A percentile compares a stretch with the other conserved stretches of the same genome.
These are phyloP conservation scores for Fraxinus angustifolia DNA, from an alignment of 305 asterid genomes.

Conservation along the genomic window DNA sequence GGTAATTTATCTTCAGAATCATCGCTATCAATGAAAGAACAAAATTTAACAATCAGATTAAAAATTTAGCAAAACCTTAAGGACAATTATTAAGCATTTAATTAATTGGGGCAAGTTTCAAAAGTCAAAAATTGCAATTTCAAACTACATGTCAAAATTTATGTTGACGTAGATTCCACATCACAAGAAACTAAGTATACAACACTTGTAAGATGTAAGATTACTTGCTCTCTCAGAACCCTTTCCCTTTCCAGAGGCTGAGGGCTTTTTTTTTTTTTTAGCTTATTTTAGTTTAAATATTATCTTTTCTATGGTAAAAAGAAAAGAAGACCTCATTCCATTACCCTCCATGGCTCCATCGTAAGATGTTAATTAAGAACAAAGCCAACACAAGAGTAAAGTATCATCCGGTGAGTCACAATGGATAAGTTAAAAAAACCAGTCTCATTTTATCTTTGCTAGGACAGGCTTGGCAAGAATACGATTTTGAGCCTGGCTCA, in stretches of 20 bases:
- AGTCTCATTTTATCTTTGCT: not conserved
- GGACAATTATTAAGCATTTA: constrained; percentile 9
- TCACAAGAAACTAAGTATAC: constrained; percentile 13
- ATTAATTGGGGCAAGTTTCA: not conserved
- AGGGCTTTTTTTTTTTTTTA: not conserved
- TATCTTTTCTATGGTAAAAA: not conserved
- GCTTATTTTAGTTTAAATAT: not conserved
- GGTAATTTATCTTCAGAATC: constrained; percentile 47
- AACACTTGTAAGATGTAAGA: constrained; percentile 11
- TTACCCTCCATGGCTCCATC: not conserved
- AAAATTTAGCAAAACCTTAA: not conserved
- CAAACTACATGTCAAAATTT: not conserved
- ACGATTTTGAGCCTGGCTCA: not conserved
- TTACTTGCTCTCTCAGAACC: not conserved
- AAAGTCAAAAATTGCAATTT: not conserved
- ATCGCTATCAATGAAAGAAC: constrained; percentile 45
- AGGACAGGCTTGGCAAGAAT: constrained; percentile 2
- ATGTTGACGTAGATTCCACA: not conserved
- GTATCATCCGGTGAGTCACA: not conserved
- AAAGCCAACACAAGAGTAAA: not conserved
- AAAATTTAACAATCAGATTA: not conserved
- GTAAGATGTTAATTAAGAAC: not conserved
- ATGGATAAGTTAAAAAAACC: not conserved
- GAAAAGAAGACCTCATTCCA: not conserved
- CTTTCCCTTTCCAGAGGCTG: not conserved